Evolutionary conservation across 139 green algal species (phyloP).

Genomic region (Edaphochlamys debaryana): DNA sequence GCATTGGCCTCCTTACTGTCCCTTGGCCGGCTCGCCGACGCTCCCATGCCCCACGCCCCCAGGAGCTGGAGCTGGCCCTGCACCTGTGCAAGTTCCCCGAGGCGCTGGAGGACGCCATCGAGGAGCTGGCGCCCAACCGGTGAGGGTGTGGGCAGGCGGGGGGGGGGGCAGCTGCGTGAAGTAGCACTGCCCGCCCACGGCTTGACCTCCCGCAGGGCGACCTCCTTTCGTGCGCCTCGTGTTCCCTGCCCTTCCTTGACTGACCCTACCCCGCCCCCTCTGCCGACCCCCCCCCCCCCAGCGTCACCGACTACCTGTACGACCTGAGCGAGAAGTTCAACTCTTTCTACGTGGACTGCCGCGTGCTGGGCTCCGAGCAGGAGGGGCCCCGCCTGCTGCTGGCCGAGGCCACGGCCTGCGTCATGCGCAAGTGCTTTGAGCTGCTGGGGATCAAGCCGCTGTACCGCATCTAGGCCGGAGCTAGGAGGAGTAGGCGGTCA

Average conservation of each 20-base stretch:
- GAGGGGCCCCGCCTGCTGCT: slow-evolving; percentile 92
- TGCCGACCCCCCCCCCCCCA: slow-evolving; percentile 23
- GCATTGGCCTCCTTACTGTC: too few species aligned
- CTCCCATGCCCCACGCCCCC: background rate
- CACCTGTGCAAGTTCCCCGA: slow-evolving; percentile 85
- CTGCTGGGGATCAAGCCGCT: slow-evolving; percentile 94
- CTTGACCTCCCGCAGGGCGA: too few species aligned
- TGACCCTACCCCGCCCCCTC: too few species aligned
- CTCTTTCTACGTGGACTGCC: slow-evolving; percentile 94
- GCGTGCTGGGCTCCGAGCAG: slow-evolving; percentile 85
- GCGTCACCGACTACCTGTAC: slow-evolving; percentile 96
- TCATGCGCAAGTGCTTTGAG: slow-evolving; percentile 94
- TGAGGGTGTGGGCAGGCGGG: background rate
- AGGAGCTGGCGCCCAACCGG: slow-evolving; percentile 88
- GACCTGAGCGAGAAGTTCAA: slow-evolving; percentile 91
- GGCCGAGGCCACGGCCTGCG: slow-evolving; percentile 84
- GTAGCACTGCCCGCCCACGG: too few species aligned
- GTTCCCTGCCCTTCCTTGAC: background rate
- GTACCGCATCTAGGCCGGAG: slow-evolving; percentile 83
- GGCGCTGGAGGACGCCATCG: slow-evolving; percentile 83
- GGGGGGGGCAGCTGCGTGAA: background rate
- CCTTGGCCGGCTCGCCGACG: too few species aligned
- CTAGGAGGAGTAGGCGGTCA: background rate
- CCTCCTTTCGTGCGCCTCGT: background rate
- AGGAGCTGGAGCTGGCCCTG: slow-evolving; percentile 67